These are phyloP conservation scores for Pseudogymnoascus sp. DNA, from an alignment of 2,329 filamentous ascomycete genomes.

Conservation along the genomic window DNA sequence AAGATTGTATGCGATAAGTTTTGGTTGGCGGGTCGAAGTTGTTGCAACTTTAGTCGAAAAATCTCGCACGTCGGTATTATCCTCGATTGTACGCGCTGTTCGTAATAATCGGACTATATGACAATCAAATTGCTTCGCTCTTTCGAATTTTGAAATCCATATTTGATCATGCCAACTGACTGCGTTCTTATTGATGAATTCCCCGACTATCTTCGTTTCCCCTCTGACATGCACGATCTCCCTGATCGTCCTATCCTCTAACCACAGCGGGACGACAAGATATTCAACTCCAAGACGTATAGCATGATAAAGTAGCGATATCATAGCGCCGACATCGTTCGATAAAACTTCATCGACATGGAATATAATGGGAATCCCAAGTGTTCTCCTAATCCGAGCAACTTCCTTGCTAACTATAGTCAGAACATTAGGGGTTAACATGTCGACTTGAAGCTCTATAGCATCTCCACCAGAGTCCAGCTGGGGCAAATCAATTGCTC, in stretches of 20 bases:
- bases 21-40: neutral
- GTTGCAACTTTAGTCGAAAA: neutral
- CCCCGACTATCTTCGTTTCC: neutral
- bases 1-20: constrained; percentile 46
- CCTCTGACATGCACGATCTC: neutral
- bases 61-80: constrained; percentile 18
- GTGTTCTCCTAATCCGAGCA: constrained; percentile 46
- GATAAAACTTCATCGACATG: constrained; percentile 40
- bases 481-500: constrained; percentile 41
- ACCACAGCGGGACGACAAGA: constrained; percentile 31
- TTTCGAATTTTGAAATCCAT: constrained; percentile 2
- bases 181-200: neutral
- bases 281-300: constrained; percentile 59
- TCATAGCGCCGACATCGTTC: neutral
- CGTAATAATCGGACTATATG: constrained; percentile 39
- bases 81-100: constrained; percentile 28
- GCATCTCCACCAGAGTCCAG: constrained; percentile 52
- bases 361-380: constrained; percentile 49
- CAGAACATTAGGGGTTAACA: constrained; percentile 42
- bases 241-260: neutral
- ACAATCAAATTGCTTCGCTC: neutral
- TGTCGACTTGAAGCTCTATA: constrained; percentile 52
- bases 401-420: constrained; percentile 46
- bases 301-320: constrained; percentile 48
- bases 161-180: neutral